Evolutionary conservation across 352 stramenopile species (phyloP), one percentile per base, ranked within the genome.

Genomic region (Globisporangium paroecandrum): DNA sequence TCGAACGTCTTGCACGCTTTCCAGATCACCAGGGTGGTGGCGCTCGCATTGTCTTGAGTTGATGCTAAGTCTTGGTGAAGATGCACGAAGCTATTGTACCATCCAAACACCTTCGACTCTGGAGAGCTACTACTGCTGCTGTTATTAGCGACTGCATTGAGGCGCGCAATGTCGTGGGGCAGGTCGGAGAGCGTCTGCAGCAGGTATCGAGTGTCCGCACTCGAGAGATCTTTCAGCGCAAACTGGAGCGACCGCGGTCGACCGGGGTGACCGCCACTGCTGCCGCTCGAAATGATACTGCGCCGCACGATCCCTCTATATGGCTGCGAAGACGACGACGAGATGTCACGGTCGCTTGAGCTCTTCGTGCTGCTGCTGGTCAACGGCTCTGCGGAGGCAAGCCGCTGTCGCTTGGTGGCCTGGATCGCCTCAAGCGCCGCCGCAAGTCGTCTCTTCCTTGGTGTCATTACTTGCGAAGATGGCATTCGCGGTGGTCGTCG

Each of bases 1-100:
- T 85, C 73, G 6, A 85, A 57, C 7, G 66, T 70, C 68, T 85
- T 85, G 29, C 70, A 71, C 29, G 73, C 78, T 58, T 82, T 82
- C 75, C 77, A 85, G 34, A 85, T 69, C 13, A 85, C 64, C 34
- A 38, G 34, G 8, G 67, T 63, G 49, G 47, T 43, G 4, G 36
- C 70, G 7, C 34, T 46, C 25, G 62, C 65, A 32, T 32, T 32
- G 29, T 32, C 29, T 32, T 32, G 29, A 32, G 51, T 65, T 61
- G 13, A 75, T 71, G 27, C 1, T 25, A 32, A 32, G 5, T 4
- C 29, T 32, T 32, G 29, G 29, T 32, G 29, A 32, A 4, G 29
- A 32, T 8, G 29, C 29, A 32, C 29, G 5, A 32, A 72, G 58
- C 75, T 55, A 51, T 82, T 76, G 47, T 68, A 69, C 77, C 77